phyloP scores from a whole-genome alignment of 1,139 yeast species.

The Scheffersomyces quercinus region DNA sequence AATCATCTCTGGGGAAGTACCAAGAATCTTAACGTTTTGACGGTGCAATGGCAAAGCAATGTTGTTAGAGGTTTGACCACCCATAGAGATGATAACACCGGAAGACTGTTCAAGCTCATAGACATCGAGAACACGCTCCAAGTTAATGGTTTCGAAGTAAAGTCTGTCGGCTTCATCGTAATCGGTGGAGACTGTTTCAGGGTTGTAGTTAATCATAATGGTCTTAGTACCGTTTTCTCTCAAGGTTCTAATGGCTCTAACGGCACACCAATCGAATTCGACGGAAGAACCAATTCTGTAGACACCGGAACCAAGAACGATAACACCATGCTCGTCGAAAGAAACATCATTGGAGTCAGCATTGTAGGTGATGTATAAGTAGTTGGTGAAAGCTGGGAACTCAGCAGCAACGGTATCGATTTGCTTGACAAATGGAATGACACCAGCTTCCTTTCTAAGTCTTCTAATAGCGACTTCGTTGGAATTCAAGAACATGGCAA shows the following conservation, averaged over 20 bases:
- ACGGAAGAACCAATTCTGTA: slow-evolving; percentile 94
- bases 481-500: slow-evolving; percentile 85
- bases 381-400: slow-evolving; percentile 96
- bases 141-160: slow-evolving; percentile 92
- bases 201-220: slow-evolving; percentile 96
- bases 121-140: slow-evolving; percentile 94
- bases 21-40: slow-evolving; percentile 92
- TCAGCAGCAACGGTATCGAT: slow-evolving; percentile 99
- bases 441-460: slow-evolving; percentile 83
- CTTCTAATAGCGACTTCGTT: slow-evolving; percentile 94
- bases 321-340: slow-evolving; percentile 83
- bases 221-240: slow-evolving; percentile 88
- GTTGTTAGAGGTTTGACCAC: slow-evolving; percentile 98
- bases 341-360: slow-evolving; percentile 86
- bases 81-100: slow-evolving; percentile 97
- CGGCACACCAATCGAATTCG: slow-evolving; percentile 97
- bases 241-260: slow-evolving; percentile 90
- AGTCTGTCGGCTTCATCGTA: slow-evolving; percentile 98
- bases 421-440: slow-evolving; percentile 92
- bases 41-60: slow-evolving; percentile 93
- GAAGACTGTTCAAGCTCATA: slow-evolving; percentile 88
- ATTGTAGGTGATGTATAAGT: slow-evolving; percentile 91
- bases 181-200: slow-evolving; percentile 97
- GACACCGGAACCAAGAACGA: slow-evolving; percentile 93
- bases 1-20: slow-evolving; percentile 98